These are phyloP conservation scores for Candolleomyces eurysporus DNA, from an alignment of 768 basidiomycete species.

Conservation along the genomic window DNA sequence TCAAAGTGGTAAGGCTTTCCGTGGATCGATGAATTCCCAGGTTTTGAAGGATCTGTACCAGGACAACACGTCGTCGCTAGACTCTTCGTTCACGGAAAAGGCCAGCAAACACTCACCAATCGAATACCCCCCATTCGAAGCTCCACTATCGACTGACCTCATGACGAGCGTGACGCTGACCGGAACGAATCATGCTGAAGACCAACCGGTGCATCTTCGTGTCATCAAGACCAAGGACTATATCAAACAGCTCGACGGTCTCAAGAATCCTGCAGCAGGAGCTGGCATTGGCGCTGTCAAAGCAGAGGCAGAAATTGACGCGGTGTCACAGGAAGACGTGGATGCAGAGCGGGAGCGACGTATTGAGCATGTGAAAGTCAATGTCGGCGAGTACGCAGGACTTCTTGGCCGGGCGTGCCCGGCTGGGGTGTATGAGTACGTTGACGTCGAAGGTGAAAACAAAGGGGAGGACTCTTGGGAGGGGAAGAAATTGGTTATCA, in stretches of 20 bases:
- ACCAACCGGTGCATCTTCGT: constrained; percentile 87
- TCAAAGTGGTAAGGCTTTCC: neutral
- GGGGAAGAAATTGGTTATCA: constrained; percentile 91
- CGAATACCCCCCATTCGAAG: constrained; percentile 82
- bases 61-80: constrained; percentile 36
- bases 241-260: constrained; percentile 17
- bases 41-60: constrained; percentile 1
- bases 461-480: constrained; percentile 49
- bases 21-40: constrained; percentile 1
- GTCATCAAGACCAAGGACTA: constrained; percentile 44
- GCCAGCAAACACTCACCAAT: constrained; percentile 71
- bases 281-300: constrained; percentile 25
- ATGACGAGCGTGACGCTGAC: constrained; percentile 88
- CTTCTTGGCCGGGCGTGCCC: constrained; percentile 90
- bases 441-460: constrained; percentile 42
- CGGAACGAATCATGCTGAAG: constrained; percentile 95
- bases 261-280: constrained; percentile 26
- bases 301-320: constrained; percentile 23
- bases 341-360: constrained; percentile 44
- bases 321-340: constrained; percentile 21
- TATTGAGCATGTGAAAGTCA: constrained; percentile 68
- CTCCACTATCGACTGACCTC: constrained; percentile 90
- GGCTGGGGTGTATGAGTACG: constrained; percentile 96
- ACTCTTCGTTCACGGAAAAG: constrained; percentile 69
- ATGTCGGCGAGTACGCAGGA: constrained; percentile 80